Base-by-base conservation (phyloP, 2,329 filamentous ascomycete genomes). In the Eutypella sp. region DNA sequence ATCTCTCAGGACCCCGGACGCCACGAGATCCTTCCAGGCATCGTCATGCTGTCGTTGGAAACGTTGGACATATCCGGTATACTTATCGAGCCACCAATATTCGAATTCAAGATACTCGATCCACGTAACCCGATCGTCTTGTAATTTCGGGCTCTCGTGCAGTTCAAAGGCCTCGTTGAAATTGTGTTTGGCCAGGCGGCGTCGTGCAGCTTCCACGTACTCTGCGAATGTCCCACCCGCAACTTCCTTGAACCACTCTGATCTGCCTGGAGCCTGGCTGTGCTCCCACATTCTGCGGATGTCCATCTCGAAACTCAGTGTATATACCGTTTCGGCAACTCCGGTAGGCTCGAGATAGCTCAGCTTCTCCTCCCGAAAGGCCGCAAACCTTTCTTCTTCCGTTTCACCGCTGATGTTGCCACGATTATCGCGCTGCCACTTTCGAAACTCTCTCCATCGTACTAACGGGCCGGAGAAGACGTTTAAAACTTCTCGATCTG, bases 131-230 rank as follows among this genome's bases (percentile, higher is more conserved):
- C 31, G 20, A 15, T 36, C 24, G 29, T 45, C 38, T 31, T 50
- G 56, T 47, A 39, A 47, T 16, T 45, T 42, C 3, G 49, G 53
- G 43, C 46, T 57, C 38, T 61, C 29, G 42, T 61, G 43, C 15
- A 69, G 54, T 37, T 62, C 34, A 40, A 67, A 65, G 13, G 49
- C 37, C 31, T 48, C 56, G 0, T 46, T 54, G 25, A 68, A 62
- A 39, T 45, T 54, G 45, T 69, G 59, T 7, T 48, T 41, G 15
- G 46, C 45, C 1, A 68, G 58, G 13, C 58, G 58, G 18, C 48
- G 47, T 50, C 62, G 57, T 3, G 60, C 51, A 9, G 53, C 55
- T 16, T 55, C 45, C 15, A 36, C 47, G 45, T 67, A 65, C 20
- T 53, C 52, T 34, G 38, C 20, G 37, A 64, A 61, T 47, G 54